Conservation (phyloP, 331 rosid species). For the Quercus tomentella region DNA sequence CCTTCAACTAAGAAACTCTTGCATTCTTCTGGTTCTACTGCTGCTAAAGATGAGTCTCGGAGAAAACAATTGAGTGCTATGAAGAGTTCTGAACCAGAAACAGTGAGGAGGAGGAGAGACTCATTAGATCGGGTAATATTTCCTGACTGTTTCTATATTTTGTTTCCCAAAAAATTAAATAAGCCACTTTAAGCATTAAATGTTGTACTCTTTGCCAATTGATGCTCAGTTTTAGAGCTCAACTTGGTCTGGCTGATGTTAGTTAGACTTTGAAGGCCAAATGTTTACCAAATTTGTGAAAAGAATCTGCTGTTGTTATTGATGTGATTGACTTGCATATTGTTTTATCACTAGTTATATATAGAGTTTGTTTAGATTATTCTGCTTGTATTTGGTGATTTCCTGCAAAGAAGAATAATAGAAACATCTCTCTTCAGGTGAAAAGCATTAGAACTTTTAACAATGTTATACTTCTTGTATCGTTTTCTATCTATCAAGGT, state of each 20-base stretch:
- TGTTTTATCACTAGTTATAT: not conserved
- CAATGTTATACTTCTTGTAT: too few species aligned
- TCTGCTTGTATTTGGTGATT: too few species aligned
- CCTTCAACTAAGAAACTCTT: constrained; percentile 43
- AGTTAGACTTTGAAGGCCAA: not conserved
- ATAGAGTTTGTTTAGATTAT: not conserved
- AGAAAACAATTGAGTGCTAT: constrained; percentile 42
- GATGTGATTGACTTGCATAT: not conserved
- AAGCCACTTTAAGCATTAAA: constrained; percentile 1
- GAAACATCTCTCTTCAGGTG: too few species aligned
- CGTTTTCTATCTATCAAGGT: too few species aligned
- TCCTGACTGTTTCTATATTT: constrained; percentile 1
- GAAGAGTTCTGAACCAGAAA: constrained; percentile 69
- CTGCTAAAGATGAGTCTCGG: constrained; percentile 38
- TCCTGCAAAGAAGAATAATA: too few species aligned
- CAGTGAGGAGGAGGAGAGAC: constrained; percentile 91
- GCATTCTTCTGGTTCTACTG: constrained; percentile 42
- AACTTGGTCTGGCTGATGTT: not conserved
- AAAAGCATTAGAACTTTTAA: too few species aligned
- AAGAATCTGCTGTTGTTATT: not conserved
- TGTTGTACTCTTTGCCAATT: not conserved
- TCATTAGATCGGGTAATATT: constrained; percentile 84
- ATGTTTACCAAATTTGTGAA: not conserved
- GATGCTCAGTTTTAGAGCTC: not conserved
- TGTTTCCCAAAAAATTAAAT: not conserved